These are phyloP conservation scores for Flaveria ramosissima DNA, from an alignment of 129 eudicot genomes.

Conservation along the genomic window DNA sequence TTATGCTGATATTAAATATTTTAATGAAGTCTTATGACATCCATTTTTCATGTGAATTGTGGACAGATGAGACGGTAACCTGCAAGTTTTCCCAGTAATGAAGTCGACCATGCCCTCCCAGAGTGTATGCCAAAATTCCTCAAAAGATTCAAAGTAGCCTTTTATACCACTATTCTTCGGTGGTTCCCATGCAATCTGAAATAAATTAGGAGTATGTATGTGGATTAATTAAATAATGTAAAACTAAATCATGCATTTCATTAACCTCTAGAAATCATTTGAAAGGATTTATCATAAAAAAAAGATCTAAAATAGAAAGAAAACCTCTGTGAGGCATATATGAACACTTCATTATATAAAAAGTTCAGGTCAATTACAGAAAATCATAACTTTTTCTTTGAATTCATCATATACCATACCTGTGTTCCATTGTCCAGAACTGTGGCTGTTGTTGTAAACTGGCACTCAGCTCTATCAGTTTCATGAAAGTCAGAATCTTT, in stretches of 20 bases:
- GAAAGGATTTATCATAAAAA: background rate
- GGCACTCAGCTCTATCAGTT: conserved; percentile 92
- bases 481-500: conserved; percentile 85
- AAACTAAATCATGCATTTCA: conserved; percentile 4
- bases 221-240: conserved; percentile 7
- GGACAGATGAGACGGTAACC: conserved; percentile 40
- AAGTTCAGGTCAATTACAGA: background rate
- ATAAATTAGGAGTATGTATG: background rate
- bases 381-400: background rate
- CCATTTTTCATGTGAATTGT: background rate
- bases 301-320: background rate
- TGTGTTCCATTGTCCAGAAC: conserved; percentile 85
- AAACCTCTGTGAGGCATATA: background rate
- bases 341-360: background rate
- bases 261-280: background rate
- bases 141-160: conserved; percentile 73
- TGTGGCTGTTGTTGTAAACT: conserved; percentile 89
- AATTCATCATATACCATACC: conserved; percentile 42
- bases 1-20: background rate
- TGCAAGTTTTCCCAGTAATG: conserved; percentile 77
- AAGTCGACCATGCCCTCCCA: conserved; percentile 77
- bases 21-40: background rate
- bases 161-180: conserved; percentile 47
- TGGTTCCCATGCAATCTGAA: conserved; percentile 75
- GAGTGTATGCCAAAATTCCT: conserved; percentile 59